Evolutionary conservation across 345 rosid genomes (phyloP).

Genomic region (Heritiera fomes): DNA sequence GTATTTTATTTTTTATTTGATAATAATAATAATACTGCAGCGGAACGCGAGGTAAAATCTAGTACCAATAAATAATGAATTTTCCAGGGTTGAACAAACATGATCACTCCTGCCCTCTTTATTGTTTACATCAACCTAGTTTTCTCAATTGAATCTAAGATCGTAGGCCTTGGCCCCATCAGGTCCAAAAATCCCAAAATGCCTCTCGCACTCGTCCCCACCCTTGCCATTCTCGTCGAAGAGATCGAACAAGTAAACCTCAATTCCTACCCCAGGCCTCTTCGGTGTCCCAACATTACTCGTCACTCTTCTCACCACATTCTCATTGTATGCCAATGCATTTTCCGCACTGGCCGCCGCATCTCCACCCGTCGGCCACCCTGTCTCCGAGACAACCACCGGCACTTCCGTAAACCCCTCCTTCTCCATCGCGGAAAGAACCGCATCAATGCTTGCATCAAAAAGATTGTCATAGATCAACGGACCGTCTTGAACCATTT

Average conservation of each 20-base stretch:
- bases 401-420: conserved; percentile 16
- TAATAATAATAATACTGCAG: too few species aligned
- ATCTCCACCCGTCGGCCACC: conserved; percentile 38
- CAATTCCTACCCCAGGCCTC: conserved; percentile 29
- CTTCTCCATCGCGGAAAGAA: conserved; percentile 32
- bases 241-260: conserved; percentile 27
- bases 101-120: background rate
- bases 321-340: conserved; percentile 29
- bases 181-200: conserved; percentile 40
- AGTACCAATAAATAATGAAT: too few species aligned
- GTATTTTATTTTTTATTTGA: too few species aligned
- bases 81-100: background rate
- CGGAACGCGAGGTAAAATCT: too few species aligned
- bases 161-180: conserved; percentile 29
- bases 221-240: conserved; percentile 38
- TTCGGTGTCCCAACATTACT: conserved; percentile 35
- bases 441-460: conserved; percentile 30
- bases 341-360: conserved; percentile 22
- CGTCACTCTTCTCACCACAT: conserved; percentile 30
- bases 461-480: conserved; percentile 31
- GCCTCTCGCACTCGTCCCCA: conserved; percentile 29
- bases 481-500: conserved; percentile 24
- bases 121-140: background rate
- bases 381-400: conserved; percentile 34
- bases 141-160: conserved; percentile 19